Evolutionary conservation across 768 basidiomycete genomes (phyloP).

Genomic region (Trametes sanguinea): DNA sequence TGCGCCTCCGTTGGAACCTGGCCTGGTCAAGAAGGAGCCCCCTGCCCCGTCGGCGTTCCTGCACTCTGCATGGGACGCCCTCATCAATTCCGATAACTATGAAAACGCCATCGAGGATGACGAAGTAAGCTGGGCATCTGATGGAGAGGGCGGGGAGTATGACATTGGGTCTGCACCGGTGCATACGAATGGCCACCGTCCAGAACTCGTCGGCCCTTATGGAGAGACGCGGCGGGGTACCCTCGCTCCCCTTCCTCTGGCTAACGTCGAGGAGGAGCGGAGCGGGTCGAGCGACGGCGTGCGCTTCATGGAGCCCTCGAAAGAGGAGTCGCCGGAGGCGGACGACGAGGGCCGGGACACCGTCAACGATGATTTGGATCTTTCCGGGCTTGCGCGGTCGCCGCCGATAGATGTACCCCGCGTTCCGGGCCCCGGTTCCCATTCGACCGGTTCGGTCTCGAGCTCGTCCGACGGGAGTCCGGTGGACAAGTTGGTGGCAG

Average conservation of each 20-base stretch:
- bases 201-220: conserved; percentile 45
- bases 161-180: background rate
- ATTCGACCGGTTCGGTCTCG: conserved; percentile 42
- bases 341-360: conserved; percentile 27
- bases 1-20: conserved; percentile 58
- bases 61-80: conserved; percentile 48
- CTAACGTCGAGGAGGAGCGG: conserved; percentile 17
- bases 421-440: conserved; percentile 30
- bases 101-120: conserved; percentile 26
- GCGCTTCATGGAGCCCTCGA: conserved; percentile 26
- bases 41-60: conserved; percentile 22
- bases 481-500: conserved; percentile 38
- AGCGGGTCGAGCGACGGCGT: conserved; percentile 22
- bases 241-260: conserved; percentile 18
- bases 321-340: conserved; percentile 21
- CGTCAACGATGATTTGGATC: conserved; percentile 20
- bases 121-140: conserved; percentile 53
- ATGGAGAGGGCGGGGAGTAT: conserved; percentile 39
- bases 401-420: conserved; percentile 33
- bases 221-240: conserved; percentile 43
- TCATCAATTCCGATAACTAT: conserved; percentile 56
- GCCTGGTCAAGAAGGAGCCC: conserved; percentile 52
- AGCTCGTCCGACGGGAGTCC: conserved; percentile 55
- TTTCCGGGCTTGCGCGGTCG: conserved; percentile 19
- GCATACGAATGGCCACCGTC: conserved; percentile 4